These are phyloP conservation scores for Dispira simplex DNA, from an alignment of 192 early-diverging fungal genomes.

Conservation along the genomic window DNA sequence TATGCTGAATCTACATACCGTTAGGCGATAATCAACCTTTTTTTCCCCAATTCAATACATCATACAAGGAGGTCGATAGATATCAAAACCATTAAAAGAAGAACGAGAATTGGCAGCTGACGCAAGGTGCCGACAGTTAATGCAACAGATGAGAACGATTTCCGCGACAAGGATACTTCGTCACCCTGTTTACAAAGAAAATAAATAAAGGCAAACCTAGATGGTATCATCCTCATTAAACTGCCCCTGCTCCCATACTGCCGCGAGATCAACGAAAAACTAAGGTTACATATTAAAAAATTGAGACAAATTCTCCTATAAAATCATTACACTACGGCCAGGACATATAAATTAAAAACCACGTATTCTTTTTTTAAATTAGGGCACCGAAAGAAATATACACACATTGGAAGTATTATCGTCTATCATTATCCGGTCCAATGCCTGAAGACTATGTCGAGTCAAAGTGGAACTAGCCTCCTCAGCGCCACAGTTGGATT, in stretches of 20 bases:
- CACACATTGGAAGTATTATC: constrained; percentile 33
- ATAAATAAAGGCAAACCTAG: neutral
- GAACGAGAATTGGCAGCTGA: no score
- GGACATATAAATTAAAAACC: neutral
- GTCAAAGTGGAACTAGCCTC: constrained; percentile 21
- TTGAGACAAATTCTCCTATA: neutral
- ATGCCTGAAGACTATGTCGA: constrained; percentile 19
- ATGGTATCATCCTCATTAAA: neutral
- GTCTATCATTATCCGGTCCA: constrained; percentile 27
- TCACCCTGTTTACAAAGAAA: no score
- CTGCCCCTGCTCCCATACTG: neutral
- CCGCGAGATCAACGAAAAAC: neutral
- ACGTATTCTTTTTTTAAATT: neutral
- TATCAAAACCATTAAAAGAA: no score
- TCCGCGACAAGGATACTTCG: no score
- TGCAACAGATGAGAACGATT: no score
- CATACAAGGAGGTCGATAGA: no score
- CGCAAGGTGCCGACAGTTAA: no score
- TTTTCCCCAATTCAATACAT: no score
- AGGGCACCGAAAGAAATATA: neutral
- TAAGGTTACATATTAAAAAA: neutral
- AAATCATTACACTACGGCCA: neutral
- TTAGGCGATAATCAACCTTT: no score
- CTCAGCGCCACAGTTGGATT: neutral
- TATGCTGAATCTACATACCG: no score